Conservation (phyloP, 345 rosid species). For the Salix dunnii region DNA sequence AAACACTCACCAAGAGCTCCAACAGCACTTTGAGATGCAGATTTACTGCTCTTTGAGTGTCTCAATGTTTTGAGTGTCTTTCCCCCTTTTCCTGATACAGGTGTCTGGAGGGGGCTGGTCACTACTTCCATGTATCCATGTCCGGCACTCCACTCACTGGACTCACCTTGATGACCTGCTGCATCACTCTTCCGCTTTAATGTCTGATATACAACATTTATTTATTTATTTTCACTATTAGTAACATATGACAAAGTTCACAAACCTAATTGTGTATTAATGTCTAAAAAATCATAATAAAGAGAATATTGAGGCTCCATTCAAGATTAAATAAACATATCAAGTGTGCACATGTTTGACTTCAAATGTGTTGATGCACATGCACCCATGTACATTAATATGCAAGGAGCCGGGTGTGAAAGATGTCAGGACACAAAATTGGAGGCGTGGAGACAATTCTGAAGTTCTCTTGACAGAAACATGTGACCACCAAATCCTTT, state of each 20-base stretch:
- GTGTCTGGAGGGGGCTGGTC: constrained; percentile 61
- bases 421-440: too few species aligned
- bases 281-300: constrained; percentile 7
- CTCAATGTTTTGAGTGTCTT: constrained; percentile 67
- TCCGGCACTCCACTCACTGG: constrained; percentile 46
- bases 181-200: constrained; percentile 73
- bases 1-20: constrained; percentile 59
- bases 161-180: constrained; percentile 51
- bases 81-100: constrained; percentile 67
- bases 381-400: not conserved
- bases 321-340: not conserved
- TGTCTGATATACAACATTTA: constrained; percentile 36
- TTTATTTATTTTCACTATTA: constrained; percentile 3
- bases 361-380: not conserved
- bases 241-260: too few species aligned
- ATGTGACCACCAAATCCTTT: too few species aligned
- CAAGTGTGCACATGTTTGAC: not conserved
- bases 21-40: constrained; percentile 54
- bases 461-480: too few species aligned
- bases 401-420: not conserved
- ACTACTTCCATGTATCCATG: constrained; percentile 46
- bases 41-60: constrained; percentile 51
- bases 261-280: not conserved
- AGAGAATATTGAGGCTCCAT: not conserved
- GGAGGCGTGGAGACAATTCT: too few species aligned